Percentiles rank a stretch among this genome's conserved stretches.
Evolutionary conservation across 202 grass and related monocot genomes (phyloP).

Genomic region (Panicum hallii): DNA sequence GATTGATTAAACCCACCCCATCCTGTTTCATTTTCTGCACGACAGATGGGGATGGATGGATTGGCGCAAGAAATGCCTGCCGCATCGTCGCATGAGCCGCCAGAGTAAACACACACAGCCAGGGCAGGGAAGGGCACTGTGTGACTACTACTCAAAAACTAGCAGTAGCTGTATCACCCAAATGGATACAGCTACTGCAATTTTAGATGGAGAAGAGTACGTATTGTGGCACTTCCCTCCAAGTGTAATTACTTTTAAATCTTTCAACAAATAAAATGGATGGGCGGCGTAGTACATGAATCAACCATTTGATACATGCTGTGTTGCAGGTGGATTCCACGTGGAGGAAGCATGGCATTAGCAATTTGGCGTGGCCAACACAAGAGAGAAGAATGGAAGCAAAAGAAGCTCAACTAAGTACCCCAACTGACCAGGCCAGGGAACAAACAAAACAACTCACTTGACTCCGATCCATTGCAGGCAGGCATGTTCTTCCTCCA

Average conservation of each 20-base stretch:
- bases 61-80: neutral
- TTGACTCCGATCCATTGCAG: constrained; percentile 1
- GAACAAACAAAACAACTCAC: neutral
- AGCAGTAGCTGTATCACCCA: neutral
- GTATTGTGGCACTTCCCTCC: neutral
- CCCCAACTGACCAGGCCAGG: neutral
- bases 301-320: neutral
- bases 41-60: constrained; percentile 37
- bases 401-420: neutral
- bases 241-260: neutral
- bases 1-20: constrained; percentile 4
- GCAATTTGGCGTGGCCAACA: neutral
- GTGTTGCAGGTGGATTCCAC: constrained; percentile 23
- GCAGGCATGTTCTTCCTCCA: constrained; percentile 3
- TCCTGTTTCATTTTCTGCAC: neutral
- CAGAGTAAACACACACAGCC: neutral
- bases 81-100: neutral
- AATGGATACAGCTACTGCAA: neutral
- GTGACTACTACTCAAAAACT: neutral
- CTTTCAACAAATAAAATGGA: constrained; percentile 27
- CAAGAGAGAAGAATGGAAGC: neutral
- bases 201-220: neutral
- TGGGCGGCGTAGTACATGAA: constrained; percentile 8
- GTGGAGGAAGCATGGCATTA: constrained; percentile 3
- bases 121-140: neutral